phyloP scores from a whole-genome alignment of 768 basidiomycete species.

The Dioszegia crocea region DNA sequence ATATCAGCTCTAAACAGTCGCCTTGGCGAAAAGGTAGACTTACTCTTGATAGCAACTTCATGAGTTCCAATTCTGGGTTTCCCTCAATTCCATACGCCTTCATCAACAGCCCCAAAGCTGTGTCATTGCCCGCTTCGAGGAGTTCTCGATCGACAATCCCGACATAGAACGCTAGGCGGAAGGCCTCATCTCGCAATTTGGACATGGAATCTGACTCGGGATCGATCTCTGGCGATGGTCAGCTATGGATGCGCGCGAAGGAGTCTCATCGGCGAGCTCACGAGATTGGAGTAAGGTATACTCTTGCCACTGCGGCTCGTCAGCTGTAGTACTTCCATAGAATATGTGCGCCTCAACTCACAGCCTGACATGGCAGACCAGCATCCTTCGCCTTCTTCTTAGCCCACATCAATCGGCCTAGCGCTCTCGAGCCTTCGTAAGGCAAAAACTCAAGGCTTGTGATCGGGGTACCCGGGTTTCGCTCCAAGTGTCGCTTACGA shows the following conservation, averaged over 20 bases:
- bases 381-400: slow-evolving; percentile 60
- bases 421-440: slow-evolving; percentile 71
- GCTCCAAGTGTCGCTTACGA: slow-evolving; percentile 48
- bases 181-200: background rate
- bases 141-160: slow-evolving; percentile 53
- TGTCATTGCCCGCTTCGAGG: slow-evolving; percentile 48
- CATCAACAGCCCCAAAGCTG: background rate
- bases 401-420: slow-evolving; percentile 71
- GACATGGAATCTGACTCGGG: background rate
- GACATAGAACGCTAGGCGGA: slow-evolving; percentile 1
- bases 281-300: slow-evolving; percentile 72
- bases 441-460: slow-evolving; percentile 52
- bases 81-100: slow-evolving; percentile 27
- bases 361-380: slow-evolving; percentile 48
- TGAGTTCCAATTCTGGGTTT: slow-evolving; percentile 61
- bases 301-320: slow-evolving; percentile 60
- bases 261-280: slow-evolving; percentile 50
- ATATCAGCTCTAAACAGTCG: background rate
- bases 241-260: background rate
- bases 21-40: background rate
- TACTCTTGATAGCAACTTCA: slow-evolving; percentile 53
- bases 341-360: no score
- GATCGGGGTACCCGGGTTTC: slow-evolving; percentile 39
- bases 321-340: no score
- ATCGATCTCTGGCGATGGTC: slow-evolving; percentile 48